Conservation (phyloP, 78 protist species). For the Acrasis kona region DNA sequence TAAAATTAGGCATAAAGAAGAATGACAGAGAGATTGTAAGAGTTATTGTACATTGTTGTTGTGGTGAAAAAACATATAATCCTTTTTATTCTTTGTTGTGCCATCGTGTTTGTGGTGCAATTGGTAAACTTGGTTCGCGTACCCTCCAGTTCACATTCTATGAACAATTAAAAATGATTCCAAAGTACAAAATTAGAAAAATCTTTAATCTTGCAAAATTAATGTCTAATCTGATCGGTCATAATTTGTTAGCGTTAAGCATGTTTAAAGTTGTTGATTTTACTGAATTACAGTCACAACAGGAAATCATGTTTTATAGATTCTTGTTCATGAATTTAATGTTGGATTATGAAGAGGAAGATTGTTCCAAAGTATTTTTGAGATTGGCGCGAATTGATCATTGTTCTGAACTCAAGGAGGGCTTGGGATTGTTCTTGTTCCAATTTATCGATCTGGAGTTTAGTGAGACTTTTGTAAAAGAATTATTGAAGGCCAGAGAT, state of each 20-base stretch:
- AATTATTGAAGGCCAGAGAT: background rate
- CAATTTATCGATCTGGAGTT: background rate
- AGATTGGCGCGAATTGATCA: background rate
- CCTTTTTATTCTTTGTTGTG: background rate
- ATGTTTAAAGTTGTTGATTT: background rate
- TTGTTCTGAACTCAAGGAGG: background rate
- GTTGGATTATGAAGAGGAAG: background rate
- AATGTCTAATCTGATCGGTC: background rate
- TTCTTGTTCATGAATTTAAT: background rate
- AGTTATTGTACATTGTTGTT: background rate
- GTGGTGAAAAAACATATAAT: background rate
- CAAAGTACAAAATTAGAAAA: background rate
- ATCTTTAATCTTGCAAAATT: background rate
- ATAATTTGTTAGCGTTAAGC: background rate
- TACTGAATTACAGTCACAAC: background rate
- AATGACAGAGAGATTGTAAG: background rate
- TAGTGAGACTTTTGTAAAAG: background rate
- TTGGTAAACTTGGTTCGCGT: background rate
- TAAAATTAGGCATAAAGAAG: background rate
- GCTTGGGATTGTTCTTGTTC: background rate
- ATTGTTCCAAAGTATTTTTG: background rate
- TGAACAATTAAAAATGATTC: background rate
- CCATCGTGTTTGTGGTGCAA: background rate
- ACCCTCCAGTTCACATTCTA: background rate
- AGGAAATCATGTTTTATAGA: background rate